Conservation (phyloP, 495 filamentous ascomycete genomes). For the Xylaria cubensis region DNA sequence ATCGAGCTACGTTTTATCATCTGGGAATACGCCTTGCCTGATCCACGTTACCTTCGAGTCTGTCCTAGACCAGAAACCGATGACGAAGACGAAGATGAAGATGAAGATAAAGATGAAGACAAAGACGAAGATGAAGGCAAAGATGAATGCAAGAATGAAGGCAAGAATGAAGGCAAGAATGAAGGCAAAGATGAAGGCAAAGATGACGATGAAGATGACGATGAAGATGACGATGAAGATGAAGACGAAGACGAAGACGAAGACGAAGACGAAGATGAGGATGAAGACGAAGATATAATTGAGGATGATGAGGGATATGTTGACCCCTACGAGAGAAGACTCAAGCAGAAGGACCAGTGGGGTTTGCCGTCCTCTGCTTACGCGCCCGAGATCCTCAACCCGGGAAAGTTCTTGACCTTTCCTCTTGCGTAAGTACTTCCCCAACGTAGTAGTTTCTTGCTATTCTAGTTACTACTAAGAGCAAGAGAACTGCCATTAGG, state of each 20-base stretch:
- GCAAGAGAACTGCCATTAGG: not conserved
- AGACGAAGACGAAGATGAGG: not conserved
- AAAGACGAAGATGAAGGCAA: too few relatives aligned
- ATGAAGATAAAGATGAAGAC: not conserved
- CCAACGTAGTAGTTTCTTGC: not conserved
- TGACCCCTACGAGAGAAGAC: too few relatives aligned
- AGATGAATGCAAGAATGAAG: too few relatives aligned
- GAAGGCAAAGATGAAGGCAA: too few relatives aligned
- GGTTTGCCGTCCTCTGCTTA: not conserved
- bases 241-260: not conserved
- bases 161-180: too few relatives aligned
- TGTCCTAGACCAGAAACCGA: not conserved
- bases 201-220: not conserved
- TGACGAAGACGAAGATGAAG: not conserved
- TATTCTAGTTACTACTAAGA: not conserved
- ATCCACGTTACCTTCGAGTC: not conserved
- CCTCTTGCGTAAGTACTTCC: constrained; percentile 9
- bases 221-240: not conserved
- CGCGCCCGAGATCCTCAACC: not conserved
- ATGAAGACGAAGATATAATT: too few relatives aligned
- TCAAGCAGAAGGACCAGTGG: not conserved
- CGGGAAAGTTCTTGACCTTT: not conserved
- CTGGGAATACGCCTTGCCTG: constrained; percentile 14
- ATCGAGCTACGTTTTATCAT: not conserved
- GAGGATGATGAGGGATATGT: not conserved